Conservation (phyloP, 2,329 filamentous ascomycete genomes). For the Epichloe hybrida region DNA sequence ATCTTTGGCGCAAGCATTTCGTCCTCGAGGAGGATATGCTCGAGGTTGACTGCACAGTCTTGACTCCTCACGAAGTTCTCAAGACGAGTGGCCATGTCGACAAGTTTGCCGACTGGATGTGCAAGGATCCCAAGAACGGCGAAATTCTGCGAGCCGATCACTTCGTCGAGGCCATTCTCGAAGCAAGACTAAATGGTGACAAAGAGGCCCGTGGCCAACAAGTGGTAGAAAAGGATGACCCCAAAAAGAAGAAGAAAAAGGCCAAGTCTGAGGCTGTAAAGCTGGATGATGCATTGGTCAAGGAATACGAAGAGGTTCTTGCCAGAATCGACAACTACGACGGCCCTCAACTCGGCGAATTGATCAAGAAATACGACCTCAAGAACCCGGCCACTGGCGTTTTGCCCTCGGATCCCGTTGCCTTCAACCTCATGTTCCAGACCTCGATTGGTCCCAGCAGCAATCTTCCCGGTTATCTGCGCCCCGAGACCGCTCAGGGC, state of each 20-base stretch:
- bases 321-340: constrained; percentile 94
- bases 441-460: constrained; percentile 87
- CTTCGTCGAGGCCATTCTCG: constrained; percentile 87
- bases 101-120: constrained; percentile 98
- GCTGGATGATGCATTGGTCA: constrained; percentile 71
- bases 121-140: constrained; percentile 94
- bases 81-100: constrained; percentile 96
- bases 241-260: constrained; percentile 80
- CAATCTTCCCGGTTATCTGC: constrained; percentile 71
- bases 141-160: constrained; percentile 95
- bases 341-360: constrained; percentile 68
- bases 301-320: constrained; percentile 84
- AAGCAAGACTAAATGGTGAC: constrained; percentile 74
- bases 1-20: constrained; percentile 87
- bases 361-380: constrained; percentile 87
- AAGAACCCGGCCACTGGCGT: constrained; percentile 72
- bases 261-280: constrained; percentile 67
- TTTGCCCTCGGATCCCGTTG: constrained; percentile 65
- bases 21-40: constrained; percentile 89
- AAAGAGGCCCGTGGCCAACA: constrained; percentile 82
- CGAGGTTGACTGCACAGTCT: constrained; percentile 83
- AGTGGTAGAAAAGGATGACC: constrained; percentile 59
- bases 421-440: constrained; percentile 99
- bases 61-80: constrained; percentile 86
- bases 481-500: constrained; percentile 93